Evolutionary conservation across 2,329 filamentous ascomycete genomes (phyloP), one percentile per base, ranked within the genome.

Genomic region (Thielaviopsis musarum): DNA sequence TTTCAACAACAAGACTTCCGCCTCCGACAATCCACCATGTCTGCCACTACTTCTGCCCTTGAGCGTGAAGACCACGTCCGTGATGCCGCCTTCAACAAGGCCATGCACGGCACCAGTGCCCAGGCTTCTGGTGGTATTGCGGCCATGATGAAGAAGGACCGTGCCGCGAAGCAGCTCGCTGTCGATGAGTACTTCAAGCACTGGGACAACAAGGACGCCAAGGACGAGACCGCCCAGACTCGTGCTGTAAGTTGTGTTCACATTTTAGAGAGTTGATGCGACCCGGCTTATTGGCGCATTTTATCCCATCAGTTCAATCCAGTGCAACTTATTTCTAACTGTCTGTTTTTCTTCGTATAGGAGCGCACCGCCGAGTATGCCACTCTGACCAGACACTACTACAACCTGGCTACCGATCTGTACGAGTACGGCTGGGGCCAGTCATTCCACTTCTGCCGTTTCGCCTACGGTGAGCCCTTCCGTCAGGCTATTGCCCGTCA

Each of bases 351-450:
- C 12, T 38, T 9, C 34, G 34, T 52, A 65, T 67, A 90, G 85
- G 80, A 86, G 65, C 83, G 90, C 69, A 83, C 84, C 68, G 85
- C 84, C 62, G 88, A 96, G 74, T 97, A 97, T 72, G 91, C 91
- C 58, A 94, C 89, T 41, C 75, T 97, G 69, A 96, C 91, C 54
- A 84, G 88, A 77, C 90, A 96, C 72, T 95, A 96, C 79, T 96
- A 96, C 77, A 95, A 96, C 74, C 82, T 95, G 55, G 90, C 88
- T n/a, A 96, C 91, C 65, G 91, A 95, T 69, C 74, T 95, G 56
- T 95, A 95, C 77, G 93, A 97, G 77, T 93, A 95, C 67, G 93
- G 91, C 67, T 98, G 93, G 91, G 88, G 88, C 63, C 84, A 90
- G 68, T 91, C 85, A 56, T 98, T 98, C 80, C 91, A 98, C 75